Evolutionary conservation across 176 grass and related monocot species (phyloP).

Genomic region (Cymbopogon citratus): DNA sequence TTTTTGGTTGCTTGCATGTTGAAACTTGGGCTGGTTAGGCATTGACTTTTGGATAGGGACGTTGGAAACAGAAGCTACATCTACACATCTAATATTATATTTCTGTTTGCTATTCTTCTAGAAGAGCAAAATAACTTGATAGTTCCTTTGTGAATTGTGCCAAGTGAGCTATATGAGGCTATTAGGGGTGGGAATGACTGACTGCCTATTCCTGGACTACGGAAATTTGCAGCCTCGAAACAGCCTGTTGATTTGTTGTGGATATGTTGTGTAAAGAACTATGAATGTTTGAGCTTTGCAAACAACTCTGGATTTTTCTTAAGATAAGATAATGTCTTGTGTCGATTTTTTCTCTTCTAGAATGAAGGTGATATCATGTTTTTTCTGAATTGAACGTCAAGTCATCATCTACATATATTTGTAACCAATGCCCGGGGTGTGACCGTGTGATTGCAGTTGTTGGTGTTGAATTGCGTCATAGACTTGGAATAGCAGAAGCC

Average conservation of each 20-base stretch:
- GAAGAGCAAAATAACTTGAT: constrained; percentile 16
- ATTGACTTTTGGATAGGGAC: constrained; percentile 14
- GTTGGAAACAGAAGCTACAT: constrained; percentile 14
- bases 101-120: constrained; percentile 31
- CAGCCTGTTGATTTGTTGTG: constrained; percentile 1
- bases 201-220: not conserved
- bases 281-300: not conserved
- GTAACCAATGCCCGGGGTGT: not conserved
- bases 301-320: not conserved
- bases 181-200: not conserved
- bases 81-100: constrained; percentile 2
- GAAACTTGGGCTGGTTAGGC: constrained; percentile 25
- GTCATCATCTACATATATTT: constrained; percentile 1
- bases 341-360: not conserved
- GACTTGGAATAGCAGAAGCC: not conserved
- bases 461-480: not conserved
- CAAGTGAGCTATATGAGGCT: constrained; percentile 8
- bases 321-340: not conserved
- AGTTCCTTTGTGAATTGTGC: constrained; percentile 22
- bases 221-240: not conserved
- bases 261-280: constrained; percentile 1
- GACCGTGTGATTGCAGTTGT: not conserved
- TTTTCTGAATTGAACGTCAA: constrained; percentile 7
- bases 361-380: not conserved
- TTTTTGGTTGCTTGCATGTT: constrained; percentile 1